A percentile compares a stretch with the other conserved stretches of the same genome.
phyloP scores from a whole-genome alignment of 768 basidiomycete species.

The Auricularia cornea region DNA sequence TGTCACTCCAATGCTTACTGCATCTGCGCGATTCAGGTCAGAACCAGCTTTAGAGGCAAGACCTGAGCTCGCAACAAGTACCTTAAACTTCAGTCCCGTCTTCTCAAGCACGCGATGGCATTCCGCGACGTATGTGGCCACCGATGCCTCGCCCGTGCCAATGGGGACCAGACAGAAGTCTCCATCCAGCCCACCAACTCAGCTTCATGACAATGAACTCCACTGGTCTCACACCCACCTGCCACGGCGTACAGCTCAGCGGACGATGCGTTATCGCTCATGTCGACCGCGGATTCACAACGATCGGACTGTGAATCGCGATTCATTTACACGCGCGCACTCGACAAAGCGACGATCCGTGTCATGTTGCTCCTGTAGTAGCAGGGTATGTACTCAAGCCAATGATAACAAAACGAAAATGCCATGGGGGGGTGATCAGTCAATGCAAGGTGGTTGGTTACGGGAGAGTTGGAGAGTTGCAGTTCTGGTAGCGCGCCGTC shows the following conservation, averaged over 20 bases:
- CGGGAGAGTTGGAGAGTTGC: too few species aligned
- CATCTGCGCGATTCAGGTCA: constrained; percentile 42
- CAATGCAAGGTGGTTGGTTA: too few species aligned
- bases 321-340: too few species aligned
- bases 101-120: constrained; percentile 77
- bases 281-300: background rate
- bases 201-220: too few species aligned
- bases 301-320: background rate
- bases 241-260: constrained; percentile 71
- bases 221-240: constrained; percentile 31
- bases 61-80: constrained; percentile 19
- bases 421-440: too few species aligned
- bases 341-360: background rate
- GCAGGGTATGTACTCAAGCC: too few species aligned
- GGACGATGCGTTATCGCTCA: constrained; percentile 1
- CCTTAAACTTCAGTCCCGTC: constrained; percentile 77
- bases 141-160: constrained; percentile 67
- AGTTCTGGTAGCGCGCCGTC: background rate
- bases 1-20: constrained; percentile 48
- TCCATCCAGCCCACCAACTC: too few species aligned
- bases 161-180: constrained; percentile 89
- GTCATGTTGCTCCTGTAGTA: too few species aligned
- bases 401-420: too few species aligned
- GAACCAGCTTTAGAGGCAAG: background rate
- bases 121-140: constrained; percentile 71